These are phyloP conservation scores for Blumeriella jaapii DNA, from an alignment of 2,329 filamentous ascomycete species.

Conservation along the genomic window DNA sequence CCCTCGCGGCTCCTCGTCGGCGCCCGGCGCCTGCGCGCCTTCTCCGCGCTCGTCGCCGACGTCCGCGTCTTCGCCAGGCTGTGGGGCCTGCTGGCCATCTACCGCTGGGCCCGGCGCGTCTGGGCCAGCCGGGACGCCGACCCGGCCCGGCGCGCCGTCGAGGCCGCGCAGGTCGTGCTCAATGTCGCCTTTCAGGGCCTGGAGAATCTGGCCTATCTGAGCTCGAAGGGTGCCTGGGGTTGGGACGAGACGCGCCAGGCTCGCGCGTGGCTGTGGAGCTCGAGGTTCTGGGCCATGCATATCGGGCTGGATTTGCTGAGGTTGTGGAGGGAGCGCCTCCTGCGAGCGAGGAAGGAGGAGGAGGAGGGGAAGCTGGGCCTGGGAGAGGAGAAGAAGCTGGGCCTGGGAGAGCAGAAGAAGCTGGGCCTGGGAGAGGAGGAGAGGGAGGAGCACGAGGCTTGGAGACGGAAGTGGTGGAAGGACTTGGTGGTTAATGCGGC, in stretches of 20 bases:
- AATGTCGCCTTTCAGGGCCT: slow-evolving; percentile 64
- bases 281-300: slow-evolving; percentile 69
- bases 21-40: slow-evolving; percentile 40
- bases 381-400: slow-evolving; percentile 27
- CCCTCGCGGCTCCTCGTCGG: slow-evolving; percentile 32
- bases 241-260: slow-evolving; percentile 44
- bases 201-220: slow-evolving; percentile 75
- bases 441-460: too few relatives aligned
- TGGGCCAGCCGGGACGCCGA: slow-evolving; percentile 27
- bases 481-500: slow-evolving; percentile 58
- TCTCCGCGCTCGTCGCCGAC: slow-evolving; percentile 58
- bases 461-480: slow-evolving; percentile 43
- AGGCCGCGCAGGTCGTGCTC: slow-evolving; percentile 55
- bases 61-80: slow-evolving; percentile 62
- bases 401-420: too few relatives aligned
- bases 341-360: slow-evolving; percentile 25
- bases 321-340: slow-evolving; percentile 31
- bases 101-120: slow-evolving; percentile 50
- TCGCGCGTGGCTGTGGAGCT: slow-evolving; percentile 59
- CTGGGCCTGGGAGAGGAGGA: too few relatives aligned
- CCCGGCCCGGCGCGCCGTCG: slow-evolving; percentile 38
- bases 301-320: slow-evolving; percentile 64
- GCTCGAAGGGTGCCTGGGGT: slow-evolving; percentile 57
- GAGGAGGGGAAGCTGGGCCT: slow-evolving; percentile 24
- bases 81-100: slow-evolving; percentile 66